These are phyloP conservation scores for Solanum medicagineum DNA, from an alignment of 257 asterid genomes.

Conservation along the genomic window DNA sequence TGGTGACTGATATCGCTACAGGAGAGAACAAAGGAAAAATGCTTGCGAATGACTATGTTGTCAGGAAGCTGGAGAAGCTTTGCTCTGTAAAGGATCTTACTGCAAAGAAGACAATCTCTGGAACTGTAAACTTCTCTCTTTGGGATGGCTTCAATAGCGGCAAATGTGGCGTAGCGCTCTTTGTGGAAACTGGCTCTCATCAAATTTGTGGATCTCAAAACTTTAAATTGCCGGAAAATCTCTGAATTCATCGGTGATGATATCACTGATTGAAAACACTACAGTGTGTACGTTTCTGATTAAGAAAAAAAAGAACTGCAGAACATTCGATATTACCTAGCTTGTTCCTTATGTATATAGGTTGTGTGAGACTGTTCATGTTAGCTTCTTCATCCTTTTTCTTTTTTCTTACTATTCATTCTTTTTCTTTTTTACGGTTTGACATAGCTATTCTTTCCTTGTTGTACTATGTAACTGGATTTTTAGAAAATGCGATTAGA, in stretches of 20 bases:
- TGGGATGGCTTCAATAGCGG: slow-evolving; percentile 64
- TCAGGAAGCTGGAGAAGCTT: slow-evolving; percentile 61
- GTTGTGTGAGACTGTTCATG: background rate
- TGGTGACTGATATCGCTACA: slow-evolving; percentile 39
- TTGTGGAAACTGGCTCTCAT: slow-evolving; percentile 40
- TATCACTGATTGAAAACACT: background rate
- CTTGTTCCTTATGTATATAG: background rate
- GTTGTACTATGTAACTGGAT: background rate
- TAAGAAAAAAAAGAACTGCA: background rate
- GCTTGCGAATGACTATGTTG: slow-evolving; percentile 68
- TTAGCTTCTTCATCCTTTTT: background rate
- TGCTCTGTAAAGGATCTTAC: slow-evolving; percentile 50
- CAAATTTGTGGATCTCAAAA: slow-evolving; percentile 68
- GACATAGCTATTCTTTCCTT: background rate
- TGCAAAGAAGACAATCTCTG: slow-evolving; percentile 40
- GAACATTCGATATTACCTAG: background rate
- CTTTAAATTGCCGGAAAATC: slow-evolving; percentile 44
- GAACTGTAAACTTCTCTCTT: slow-evolving; percentile 39
- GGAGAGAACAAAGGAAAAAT: slow-evolving; percentile 66
- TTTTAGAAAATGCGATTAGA: background rate
- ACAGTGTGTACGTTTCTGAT: background rate
- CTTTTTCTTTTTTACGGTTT: background rate
- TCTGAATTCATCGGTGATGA: slow-evolving; percentile 4
- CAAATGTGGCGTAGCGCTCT: slow-evolving; percentile 58
- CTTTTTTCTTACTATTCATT: background rate